Conservation (phyloP, 2,329 filamentous ascomycete genomes). For the Pestalotiopsis sp. region DNA sequence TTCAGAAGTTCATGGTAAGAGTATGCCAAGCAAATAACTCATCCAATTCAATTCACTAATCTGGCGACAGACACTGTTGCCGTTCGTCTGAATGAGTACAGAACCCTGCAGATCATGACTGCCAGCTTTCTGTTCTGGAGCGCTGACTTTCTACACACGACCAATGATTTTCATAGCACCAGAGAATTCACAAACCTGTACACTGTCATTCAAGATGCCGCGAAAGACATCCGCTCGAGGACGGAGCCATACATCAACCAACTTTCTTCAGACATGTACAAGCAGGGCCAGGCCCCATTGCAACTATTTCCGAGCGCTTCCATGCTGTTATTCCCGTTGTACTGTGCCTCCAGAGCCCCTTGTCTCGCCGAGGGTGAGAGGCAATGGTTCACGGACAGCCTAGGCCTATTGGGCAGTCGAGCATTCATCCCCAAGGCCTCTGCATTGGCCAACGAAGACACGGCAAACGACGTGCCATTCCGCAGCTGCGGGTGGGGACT, state of each 20-base stretch:
- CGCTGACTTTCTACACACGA: neutral
- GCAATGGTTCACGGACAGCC: neutral
- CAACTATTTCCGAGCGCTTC: neutral
- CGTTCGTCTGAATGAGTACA: neutral
- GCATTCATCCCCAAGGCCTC: neutral
- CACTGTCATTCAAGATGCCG: neutral
- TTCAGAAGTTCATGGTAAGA: neutral
- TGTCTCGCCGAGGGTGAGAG: neutral
- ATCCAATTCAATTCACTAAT: no score
- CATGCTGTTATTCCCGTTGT: neutral
- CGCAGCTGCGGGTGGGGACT: neutral
- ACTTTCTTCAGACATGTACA: neutral
- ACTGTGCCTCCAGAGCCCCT: neutral
- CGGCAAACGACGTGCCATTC: neutral
- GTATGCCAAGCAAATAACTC: neutral
- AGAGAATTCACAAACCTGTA: neutral
- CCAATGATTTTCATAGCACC: neutral
- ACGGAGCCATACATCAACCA: neutral
- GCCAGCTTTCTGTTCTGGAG: neutral
- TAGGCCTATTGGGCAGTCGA: neutral
- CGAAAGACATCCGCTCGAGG: neutral
- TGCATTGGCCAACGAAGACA: neutral
- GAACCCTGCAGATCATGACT: neutral
- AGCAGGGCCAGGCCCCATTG: neutral
- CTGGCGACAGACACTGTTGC: neutral